phyloP scores from a whole-genome alignment of 176 grass and related monocot genomes.

The Dactylis glomerata region DNA sequence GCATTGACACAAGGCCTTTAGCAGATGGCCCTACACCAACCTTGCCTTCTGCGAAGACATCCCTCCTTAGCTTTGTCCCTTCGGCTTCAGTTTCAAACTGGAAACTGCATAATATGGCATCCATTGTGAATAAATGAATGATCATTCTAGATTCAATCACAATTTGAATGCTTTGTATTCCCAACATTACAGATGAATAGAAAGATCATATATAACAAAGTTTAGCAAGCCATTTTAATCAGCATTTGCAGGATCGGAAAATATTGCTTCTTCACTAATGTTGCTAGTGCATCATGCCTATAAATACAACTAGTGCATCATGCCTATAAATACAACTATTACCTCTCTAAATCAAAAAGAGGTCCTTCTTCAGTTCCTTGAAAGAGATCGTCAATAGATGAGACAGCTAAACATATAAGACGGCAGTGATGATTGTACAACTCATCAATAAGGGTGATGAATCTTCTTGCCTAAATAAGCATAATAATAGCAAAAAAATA shows the following conservation, averaged over 20 bases:
- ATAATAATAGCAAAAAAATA: constrained; percentile 14
- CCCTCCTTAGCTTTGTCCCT: constrained; percentile 64
- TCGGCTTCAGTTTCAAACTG: constrained; percentile 90
- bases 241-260: background rate
- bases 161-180: background rate
- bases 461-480: constrained; percentile 74
- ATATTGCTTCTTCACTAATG: background rate
- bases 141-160: background rate
- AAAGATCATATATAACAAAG: background rate
- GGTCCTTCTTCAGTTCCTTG: constrained; percentile 91
- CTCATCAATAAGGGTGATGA: constrained; percentile 93
- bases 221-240: background rate
- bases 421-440: constrained; percentile 91
- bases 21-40: constrained; percentile 45
- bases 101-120: constrained; percentile 52
- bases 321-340: background rate
- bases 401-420: constrained; percentile 67
- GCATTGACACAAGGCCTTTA: constrained; percentile 50
- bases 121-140: background rate
- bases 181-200: background rate
- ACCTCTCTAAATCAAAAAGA: constrained; percentile 97
- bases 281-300: background rate
- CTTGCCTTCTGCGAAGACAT: constrained; percentile 73
- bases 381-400: constrained; percentile 91
- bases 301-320: background rate